Conservation (phyloP, 805 yeast genomes). For the Lachancea waltii region DNA sequence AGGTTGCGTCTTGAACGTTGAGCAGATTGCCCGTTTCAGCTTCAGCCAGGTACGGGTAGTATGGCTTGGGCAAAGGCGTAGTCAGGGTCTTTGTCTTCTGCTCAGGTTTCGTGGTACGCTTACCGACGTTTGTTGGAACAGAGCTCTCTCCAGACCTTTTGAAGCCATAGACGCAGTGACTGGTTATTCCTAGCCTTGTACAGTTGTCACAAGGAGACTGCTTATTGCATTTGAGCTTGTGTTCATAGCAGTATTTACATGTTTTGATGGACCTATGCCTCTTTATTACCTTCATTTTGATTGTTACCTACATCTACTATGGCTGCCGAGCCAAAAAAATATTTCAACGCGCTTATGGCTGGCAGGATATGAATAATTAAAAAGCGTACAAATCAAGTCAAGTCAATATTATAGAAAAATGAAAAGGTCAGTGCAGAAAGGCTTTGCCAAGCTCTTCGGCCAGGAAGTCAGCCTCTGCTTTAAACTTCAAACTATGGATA, state of each 20-base stretch:
- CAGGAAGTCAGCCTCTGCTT: conserved; percentile 54
- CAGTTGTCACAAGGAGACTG: conserved; percentile 23
- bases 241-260: conserved; percentile 25
- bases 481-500: conserved; percentile 46
- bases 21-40: conserved; percentile 1
- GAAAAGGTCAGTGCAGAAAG: conserved; percentile 10
- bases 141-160: conserved; percentile 3
- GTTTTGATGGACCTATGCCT: conserved; percentile 25
- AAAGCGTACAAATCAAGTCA: too few species aligned
- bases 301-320: neutral
- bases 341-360: too few species aligned
- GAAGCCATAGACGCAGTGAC: conserved; percentile 23
- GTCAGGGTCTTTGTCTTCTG: neutral
- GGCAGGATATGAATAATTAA: too few species aligned
- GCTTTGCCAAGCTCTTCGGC: conserved; percentile 32
- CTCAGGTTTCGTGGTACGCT: neutral
- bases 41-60: conserved; percentile 4
- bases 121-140: neutral
- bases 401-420: neutral
- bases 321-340: neutral
- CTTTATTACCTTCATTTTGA: conserved; percentile 12
- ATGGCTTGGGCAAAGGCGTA: neutral
- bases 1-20: neutral
- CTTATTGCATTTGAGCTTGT: conserved; percentile 25
- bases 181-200: conserved; percentile 2